Base-by-base conservation (phyloP, 139 green algal species). In the Chlamydomonas sp. region DNA sequence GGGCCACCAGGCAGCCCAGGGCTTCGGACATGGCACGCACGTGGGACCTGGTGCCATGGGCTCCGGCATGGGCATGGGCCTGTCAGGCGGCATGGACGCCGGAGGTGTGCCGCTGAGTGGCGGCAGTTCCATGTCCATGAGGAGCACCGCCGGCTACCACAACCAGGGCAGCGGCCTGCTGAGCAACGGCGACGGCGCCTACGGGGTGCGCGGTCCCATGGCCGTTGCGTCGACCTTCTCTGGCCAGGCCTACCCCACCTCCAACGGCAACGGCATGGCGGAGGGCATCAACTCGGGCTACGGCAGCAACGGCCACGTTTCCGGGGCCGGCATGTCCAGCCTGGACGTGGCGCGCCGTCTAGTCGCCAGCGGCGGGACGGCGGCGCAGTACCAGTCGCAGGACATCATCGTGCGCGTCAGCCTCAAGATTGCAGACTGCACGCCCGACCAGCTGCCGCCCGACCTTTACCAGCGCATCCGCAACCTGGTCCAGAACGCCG, bases 351-450 rank as follows among this genome's bases (percentile, higher is more conserved):
- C 85, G 6, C 77, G 85, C n/a, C 78, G 71, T 0, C 85, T 89
- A 69, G 85, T 89, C 20, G 85, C 85, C 1, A 76, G 85, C 0
- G 85, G 85, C 16, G 85, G 77, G 1, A 59, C 66, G 57, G 60
- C 67, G 2, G 85, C 85, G 67, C 76, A 84, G 59, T 89, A 89
- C 77, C 67, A 74, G 20, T 79, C 75, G 6, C 67, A 89, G 14
- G 77, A 89, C 85, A 12, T 89, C 0, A 58, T 89, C 60, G 69
- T 89, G 0, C 86, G 91, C 10, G 64, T 96, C 4, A 77, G 80
- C 82, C 18, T 91, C 62, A 87, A 90, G 85, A 61, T 89, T 0
- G 69, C 81, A 61, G 79, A 89, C 69, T 78, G 76, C 82, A 85
- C 75, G 20, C 83, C 87, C 5, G 61, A 77, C 31, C 77, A 88